These are phyloP conservation scores for Chimonanthus praecox DNA, from an alignment of 164 flowering plant genomes.

Conservation along the genomic window DNA sequence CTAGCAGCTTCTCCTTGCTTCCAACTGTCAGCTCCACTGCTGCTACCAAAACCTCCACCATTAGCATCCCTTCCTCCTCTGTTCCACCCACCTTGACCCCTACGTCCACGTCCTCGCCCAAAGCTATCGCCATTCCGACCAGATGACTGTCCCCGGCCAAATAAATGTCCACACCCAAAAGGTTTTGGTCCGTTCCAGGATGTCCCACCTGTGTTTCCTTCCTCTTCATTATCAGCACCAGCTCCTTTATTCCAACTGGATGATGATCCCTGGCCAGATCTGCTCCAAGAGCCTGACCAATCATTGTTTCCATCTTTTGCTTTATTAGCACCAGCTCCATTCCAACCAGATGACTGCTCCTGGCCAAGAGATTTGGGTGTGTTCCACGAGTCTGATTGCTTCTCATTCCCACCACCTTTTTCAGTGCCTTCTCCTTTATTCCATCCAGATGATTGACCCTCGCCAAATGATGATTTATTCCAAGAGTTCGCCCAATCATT, in stretches of 20 bases:
- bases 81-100: slow-evolving; percentile 7
- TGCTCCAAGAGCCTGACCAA: slow-evolving; percentile 13
- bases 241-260: slow-evolving; percentile 7
- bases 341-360: slow-evolving; percentile 20
- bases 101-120: slow-evolving; percentile 2
- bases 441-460: background rate
- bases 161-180: slow-evolving; percentile 9
- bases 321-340: background rate
- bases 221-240: slow-evolving; percentile 2
- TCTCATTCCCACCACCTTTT: background rate
- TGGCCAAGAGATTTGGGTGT: background rate
- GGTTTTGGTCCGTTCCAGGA: slow-evolving; percentile 23
- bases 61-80: slow-evolving; percentile 7
- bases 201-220: slow-evolving; percentile 5
- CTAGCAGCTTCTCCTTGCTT: background rate
- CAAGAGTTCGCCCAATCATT: background rate
- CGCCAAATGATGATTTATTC: slow-evolving; percentile 8
- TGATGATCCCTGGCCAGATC: slow-evolving; percentile 10
- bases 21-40: slow-evolving; percentile 9
- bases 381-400: background rate
- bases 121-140: slow-evolving; percentile 12
- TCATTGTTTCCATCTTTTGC: background rate
- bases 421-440: background rate
- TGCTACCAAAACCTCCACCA: slow-evolving; percentile 10
- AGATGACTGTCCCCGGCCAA: background rate